phyloP scores from a whole-genome alignment of 441 rosid genomes.

The Theobroma grandiflorum region DNA sequence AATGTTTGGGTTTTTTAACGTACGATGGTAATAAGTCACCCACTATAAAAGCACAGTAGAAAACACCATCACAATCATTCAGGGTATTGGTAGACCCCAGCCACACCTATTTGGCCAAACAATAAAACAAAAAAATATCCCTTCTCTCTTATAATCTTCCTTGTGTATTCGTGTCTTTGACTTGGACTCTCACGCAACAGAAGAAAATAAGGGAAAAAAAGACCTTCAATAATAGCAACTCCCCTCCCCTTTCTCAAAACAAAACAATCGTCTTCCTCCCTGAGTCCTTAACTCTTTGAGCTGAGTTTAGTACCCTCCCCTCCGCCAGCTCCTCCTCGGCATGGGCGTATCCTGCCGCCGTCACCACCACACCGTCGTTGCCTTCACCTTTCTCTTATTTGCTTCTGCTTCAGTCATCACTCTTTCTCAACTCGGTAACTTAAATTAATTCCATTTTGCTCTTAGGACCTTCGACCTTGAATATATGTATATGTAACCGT shows the following conservation, averaged over 20 bases:
- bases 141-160: conserved; percentile 26
- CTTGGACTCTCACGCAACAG: conserved; percentile 34
- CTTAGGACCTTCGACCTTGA: not conserved
- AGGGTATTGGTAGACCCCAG: conserved; percentile 29
- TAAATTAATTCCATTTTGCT: not conserved
- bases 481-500: not conserved
- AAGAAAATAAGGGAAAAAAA: not conserved
- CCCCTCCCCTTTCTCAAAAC: not conserved
- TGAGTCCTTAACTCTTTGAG: not conserved
- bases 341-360: conserved; percentile 53
- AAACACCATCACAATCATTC: conserved; percentile 37
- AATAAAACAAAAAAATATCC: conserved; percentile 35
- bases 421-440: conserved; percentile 45
- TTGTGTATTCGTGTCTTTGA: conserved; percentile 42
- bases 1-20: too few species aligned
- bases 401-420: conserved; percentile 44
- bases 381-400: conserved; percentile 60
- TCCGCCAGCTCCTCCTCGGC: conserved; percentile 36
- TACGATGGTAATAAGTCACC: too few species aligned
- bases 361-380: conserved; percentile 42
- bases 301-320: not conserved
- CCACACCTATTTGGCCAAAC: conserved; percentile 28
- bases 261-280: conserved; percentile 9
- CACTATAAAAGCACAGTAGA: not conserved
- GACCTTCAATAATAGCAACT: conserved; percentile 21